Conservation (phyloP, 345 rosid species). For the Fremontodendron californicum region DNA sequence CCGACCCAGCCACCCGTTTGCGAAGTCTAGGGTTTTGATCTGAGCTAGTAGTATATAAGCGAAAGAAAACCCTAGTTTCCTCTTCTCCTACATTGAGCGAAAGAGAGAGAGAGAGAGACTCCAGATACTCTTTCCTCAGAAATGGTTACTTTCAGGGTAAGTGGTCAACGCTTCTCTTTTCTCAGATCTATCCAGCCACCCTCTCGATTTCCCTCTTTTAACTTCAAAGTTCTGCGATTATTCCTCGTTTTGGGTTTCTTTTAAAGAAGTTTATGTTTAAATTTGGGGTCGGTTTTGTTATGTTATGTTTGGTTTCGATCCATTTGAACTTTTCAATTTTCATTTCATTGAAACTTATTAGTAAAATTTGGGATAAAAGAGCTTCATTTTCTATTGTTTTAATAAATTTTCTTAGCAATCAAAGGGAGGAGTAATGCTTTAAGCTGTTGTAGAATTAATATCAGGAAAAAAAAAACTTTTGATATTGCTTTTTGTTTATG, state of each 20-base stretch:
- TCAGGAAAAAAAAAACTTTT: too few species aligned
- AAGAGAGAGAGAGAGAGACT: not conserved
- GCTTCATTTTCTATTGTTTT: not conserved
- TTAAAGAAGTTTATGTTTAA: not conserved
- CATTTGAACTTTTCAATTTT: too few species aligned
- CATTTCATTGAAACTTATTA: not conserved
- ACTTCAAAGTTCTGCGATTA: not conserved
- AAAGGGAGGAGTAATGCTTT: not conserved
- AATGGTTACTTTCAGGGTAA: conserved; percentile 42
- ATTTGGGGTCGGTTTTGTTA: not conserved
- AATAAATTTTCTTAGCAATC: not conserved
- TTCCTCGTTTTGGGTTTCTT: not conserved
- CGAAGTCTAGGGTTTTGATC: conserved; percentile 9
- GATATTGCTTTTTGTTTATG: not conserved
- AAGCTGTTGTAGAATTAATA: not conserved
- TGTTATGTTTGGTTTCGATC: not conserved
- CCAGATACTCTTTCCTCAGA: conserved; percentile 6
- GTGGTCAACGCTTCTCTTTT: not conserved
- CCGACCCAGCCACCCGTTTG: not conserved
- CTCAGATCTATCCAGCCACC: not conserved
- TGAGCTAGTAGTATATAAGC: not conserved
- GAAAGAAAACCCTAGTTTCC: conserved; percentile 4
- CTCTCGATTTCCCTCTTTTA: not conserved
- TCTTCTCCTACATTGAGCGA: not conserved
- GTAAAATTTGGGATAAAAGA: not conserved